These are phyloP conservation scores for Hypoxylon sp. DNA, from an alignment of 2,329 filamentous ascomycete species.

Conservation along the genomic window DNA sequence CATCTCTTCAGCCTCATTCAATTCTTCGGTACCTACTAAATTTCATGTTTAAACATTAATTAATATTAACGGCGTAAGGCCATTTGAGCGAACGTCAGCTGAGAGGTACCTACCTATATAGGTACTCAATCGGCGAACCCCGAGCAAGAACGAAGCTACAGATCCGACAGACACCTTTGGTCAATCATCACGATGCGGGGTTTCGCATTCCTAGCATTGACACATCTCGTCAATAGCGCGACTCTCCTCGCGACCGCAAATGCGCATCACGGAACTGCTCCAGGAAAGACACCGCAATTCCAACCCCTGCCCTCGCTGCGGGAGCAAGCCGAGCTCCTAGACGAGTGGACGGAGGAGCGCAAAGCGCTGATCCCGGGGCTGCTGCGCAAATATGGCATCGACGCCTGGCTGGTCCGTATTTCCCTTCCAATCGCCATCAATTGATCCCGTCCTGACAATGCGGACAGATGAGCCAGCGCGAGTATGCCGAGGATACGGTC, in stretches of 20 bases:
- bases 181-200: conserved; percentile 31
- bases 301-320: conserved; percentile 53
- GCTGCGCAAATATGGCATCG: conserved; percentile 55
- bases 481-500: conserved; percentile 61
- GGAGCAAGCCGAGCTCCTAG: conserved; percentile 54
- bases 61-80: too few relatives aligned
- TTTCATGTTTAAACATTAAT: too few relatives aligned
- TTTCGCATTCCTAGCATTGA: conserved; percentile 5
- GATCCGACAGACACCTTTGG: too few relatives aligned
- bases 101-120: too few relatives aligned
- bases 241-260: not conserved
- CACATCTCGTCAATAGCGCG: conserved; percentile 12
- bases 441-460: not conserved
- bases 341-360: conserved; percentile 56
- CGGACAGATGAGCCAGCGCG: conserved; percentile 57
- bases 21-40: too few relatives aligned
- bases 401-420: conserved; percentile 59
- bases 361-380: conserved; percentile 52
- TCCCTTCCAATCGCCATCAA: not conserved
- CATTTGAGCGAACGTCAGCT: too few relatives aligned
- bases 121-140: too few relatives aligned
- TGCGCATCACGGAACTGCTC: conserved; percentile 17
- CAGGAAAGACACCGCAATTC: conserved; percentile 45
- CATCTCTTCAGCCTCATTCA: too few relatives aligned
- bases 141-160: too few relatives aligned